Conservation (phyloP, 2,329 filamentous ascomycete genomes). For the Hypomyces perniciosus region DNA sequence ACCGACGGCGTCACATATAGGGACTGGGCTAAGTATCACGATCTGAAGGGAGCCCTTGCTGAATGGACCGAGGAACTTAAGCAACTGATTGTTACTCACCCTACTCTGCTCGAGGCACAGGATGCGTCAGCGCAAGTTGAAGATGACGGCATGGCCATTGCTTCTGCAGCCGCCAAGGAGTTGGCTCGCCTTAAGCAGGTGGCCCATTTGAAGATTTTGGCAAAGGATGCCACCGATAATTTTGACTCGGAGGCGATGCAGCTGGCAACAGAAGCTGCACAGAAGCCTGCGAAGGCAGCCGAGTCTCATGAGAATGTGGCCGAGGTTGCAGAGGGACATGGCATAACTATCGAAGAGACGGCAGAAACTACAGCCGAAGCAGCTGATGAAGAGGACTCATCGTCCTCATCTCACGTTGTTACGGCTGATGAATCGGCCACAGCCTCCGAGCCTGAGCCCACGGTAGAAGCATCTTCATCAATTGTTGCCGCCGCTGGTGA, state of each 20-base stretch:
- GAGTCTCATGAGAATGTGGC: conserved; percentile 14
- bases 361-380: conserved; percentile 12
- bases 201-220: conserved; percentile 74
- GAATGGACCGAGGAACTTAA: conserved; percentile 82
- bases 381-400: conserved; percentile 11
- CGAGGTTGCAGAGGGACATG: conserved; percentile 18
- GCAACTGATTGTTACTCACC: conserved; percentile 66
- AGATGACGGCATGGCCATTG: conserved; percentile 71
- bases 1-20: conserved; percentile 94
- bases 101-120: conserved; percentile 62
- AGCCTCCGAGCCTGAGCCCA: conserved; percentile 13
- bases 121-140: conserved; percentile 64
- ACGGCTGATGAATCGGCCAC: neutral
- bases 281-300: conserved; percentile 21
- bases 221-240: conserved; percentile 68
- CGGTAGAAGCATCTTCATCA: conserved; percentile 17
- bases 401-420: conserved; percentile 13
- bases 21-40: conserved; percentile 93
- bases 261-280: conserved; percentile 44
- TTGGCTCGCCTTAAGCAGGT: conserved; percentile 76
- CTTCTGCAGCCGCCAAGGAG: conserved; percentile 73
- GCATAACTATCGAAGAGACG: conserved; percentile 21
- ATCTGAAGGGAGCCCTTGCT: conserved; percentile 73
- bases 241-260: conserved; percentile 66
- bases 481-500: conserved; percentile 3